Conservation (phyloP, 2,329 filamentous ascomycete species). For the Ampelomyces quisqualis region DNA sequence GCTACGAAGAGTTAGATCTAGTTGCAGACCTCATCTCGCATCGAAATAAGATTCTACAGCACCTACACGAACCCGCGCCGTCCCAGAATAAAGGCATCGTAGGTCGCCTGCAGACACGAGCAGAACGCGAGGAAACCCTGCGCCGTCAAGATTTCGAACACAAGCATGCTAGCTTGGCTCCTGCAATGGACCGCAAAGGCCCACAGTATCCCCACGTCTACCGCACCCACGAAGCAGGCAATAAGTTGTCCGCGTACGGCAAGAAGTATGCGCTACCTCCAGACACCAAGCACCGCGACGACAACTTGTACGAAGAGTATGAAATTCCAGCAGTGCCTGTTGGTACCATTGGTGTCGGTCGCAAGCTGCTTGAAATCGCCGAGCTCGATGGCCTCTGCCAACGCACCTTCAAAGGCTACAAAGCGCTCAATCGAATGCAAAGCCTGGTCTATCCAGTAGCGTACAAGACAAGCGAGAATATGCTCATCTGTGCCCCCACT, state of each 20-base stretch:
- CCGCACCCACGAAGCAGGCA: constrained; percentile 77
- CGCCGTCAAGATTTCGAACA: constrained; percentile 76
- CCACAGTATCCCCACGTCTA: constrained; percentile 93
- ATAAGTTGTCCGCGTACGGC: constrained; percentile 76
- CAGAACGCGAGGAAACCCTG: constrained; percentile 77
- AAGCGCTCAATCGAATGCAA: constrained; percentile 94
- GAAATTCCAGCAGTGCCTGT: constrained; percentile 79
- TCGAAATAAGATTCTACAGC: constrained; percentile 61
- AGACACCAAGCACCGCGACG: constrained; percentile 70
- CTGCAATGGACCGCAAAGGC: constrained; percentile 68
- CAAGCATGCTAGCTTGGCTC: constrained; percentile 71
- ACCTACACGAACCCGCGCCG: constrained; percentile 27
- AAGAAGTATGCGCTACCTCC: constrained; percentile 79
- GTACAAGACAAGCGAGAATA: constrained; percentile 95
- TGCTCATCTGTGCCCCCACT: constrained; percentile 97
- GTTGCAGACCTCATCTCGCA: constrained; percentile 86
- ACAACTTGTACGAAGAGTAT: constrained; percentile 85
- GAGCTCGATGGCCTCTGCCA: constrained; percentile 87
- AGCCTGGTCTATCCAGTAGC: constrained; percentile 93
- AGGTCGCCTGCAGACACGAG: constrained; percentile 67
- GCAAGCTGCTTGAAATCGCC: constrained; percentile 74
- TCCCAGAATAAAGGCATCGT: constrained; percentile 50
- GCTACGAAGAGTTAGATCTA: constrained; percentile 90
- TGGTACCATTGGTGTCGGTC: constrained; percentile 69
- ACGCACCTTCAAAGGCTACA: constrained; percentile 93